Percentiles rank a stretch among this genome's conserved stretches.
Conservation (phyloP, 345 rosid genomes). For the Dovyalis caffra region DNA sequence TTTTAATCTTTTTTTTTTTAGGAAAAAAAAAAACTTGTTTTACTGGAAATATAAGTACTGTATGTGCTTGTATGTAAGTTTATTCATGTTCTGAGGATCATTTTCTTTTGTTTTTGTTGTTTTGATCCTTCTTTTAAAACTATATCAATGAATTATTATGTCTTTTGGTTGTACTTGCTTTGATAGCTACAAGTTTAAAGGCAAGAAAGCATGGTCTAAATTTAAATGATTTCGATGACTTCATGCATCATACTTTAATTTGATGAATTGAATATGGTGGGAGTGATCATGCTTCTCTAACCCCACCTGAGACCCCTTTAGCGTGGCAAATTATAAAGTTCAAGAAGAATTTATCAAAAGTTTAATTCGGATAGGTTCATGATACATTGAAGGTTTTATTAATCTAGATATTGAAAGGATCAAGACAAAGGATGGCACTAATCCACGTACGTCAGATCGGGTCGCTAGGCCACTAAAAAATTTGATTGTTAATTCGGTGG, state of each 20-base stretch:
- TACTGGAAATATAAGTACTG: not conserved
- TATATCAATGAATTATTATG: not conserved
- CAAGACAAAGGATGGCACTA: not conserved
- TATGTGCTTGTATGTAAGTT: not conserved
- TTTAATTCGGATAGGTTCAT: not conserved
- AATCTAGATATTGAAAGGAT: not conserved
- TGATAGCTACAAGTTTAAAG: not conserved
- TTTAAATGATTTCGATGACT: not conserved
- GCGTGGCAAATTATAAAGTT: no score
- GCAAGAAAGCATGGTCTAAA: not conserved
- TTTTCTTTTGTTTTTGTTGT: not conserved
- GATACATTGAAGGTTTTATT: not conserved
- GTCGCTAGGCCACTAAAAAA: not conserved
- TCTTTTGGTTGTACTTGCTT: no score
- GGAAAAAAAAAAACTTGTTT: not conserved
- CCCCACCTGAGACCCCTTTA: no score
- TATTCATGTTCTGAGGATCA: not conserved
- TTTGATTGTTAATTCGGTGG: not conserved
- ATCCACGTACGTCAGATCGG: no score
- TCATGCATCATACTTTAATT: not conserved
- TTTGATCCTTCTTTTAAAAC: not conserved
- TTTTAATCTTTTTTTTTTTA: not conserved
- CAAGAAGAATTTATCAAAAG: not conserved
- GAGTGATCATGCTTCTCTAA: not conserved
- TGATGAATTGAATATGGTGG: not conserved